These are phyloP conservation scores for Zasmidium angulare DNA, from an alignment of 2,329 filamentous ascomycete genomes.

Conservation along the genomic window DNA sequence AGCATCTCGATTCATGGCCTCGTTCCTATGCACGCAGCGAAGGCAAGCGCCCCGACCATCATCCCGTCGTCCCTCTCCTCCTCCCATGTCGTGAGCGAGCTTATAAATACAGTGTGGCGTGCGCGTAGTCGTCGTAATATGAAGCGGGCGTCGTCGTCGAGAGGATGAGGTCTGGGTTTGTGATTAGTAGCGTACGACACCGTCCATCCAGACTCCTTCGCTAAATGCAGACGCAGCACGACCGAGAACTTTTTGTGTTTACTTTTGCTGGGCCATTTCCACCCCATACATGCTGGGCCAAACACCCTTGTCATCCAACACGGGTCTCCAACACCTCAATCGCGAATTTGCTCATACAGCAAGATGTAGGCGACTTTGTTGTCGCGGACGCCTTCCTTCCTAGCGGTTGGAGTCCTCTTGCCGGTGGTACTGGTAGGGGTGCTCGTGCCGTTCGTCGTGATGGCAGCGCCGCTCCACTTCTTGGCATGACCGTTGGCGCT, in stretches of 20 bases:
- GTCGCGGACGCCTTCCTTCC: slow-evolving; percentile 64
- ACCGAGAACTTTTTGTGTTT: neutral
- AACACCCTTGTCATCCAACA: neutral
- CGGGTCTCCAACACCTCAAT: neutral
- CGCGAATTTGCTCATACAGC: slow-evolving; percentile 69
- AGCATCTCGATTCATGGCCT: too few relatives aligned
- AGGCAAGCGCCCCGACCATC: too few relatives aligned
- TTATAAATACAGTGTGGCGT: neutral
- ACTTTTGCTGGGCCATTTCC: too few relatives aligned
- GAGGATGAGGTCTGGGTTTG: neutral
- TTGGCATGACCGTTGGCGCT: slow-evolving; percentile 41
- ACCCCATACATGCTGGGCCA: too few relatives aligned
- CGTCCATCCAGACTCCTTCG: neutral
- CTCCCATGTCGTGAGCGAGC: neutral
- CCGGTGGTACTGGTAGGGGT: slow-evolving; percentile 52
- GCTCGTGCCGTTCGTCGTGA: slow-evolving; percentile 55
- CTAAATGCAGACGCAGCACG: neutral
- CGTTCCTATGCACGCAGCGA: too few relatives aligned
- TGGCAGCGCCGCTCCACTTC: slow-evolving; percentile 60
- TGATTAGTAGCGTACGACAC: neutral
- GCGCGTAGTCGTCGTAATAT: neutral
- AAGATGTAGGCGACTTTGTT: slow-evolving; percentile 97
- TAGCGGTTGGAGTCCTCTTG: slow-evolving; percentile 55
- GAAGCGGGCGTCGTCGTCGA: neutral
- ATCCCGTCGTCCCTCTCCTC: neutral